Conservation (phyloP, 139 green algal species). For the Chlamydomonas sphaeroides region DNA sequence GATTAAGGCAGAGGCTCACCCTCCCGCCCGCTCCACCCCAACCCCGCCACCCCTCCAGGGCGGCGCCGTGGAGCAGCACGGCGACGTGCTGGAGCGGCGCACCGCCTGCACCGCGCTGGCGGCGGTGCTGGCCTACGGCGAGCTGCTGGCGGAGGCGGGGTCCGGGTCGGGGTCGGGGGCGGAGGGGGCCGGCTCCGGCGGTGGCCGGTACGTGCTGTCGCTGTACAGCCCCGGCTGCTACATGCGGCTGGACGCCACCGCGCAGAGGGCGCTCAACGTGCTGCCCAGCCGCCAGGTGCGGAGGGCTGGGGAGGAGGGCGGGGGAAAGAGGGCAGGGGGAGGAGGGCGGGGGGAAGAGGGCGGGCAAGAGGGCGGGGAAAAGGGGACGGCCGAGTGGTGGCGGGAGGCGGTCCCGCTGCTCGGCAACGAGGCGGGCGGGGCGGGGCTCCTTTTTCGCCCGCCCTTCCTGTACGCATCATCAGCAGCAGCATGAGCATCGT, state of each 20-base stretch:
- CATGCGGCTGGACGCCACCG: conserved; percentile 63
- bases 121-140: conserved; percentile 73
- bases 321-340: not conserved
- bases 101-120: conserved; percentile 70
- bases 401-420: too few species aligned
- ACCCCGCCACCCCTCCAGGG: conserved; percentile 49
- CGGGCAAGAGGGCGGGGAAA: not conserved
- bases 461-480: too few species aligned
- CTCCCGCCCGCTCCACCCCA: too few species aligned
- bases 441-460: too few species aligned
- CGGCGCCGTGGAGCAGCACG: conserved; percentile 74
- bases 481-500: too few species aligned
- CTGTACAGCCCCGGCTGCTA: conserved; percentile 78
- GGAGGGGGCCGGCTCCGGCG: conserved; percentile 7
- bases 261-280: conserved; percentile 88
- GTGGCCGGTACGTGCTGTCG: conserved; percentile 73
- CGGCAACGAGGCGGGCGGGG: too few species aligned
- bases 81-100: conserved; percentile 75
- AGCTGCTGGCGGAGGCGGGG: conserved; percentile 44
- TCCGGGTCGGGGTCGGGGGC: not conserved
- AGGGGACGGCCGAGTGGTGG: not conserved
- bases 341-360: not conserved
- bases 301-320: not conserved
- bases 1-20: too few species aligned
- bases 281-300: conserved; percentile 60